Percentiles rank a stretch among this genome's conserved stretches.
phyloP scores from a whole-genome alignment of 129 eudicot genomes.

The Ambrosia artemisiifolia region DNA sequence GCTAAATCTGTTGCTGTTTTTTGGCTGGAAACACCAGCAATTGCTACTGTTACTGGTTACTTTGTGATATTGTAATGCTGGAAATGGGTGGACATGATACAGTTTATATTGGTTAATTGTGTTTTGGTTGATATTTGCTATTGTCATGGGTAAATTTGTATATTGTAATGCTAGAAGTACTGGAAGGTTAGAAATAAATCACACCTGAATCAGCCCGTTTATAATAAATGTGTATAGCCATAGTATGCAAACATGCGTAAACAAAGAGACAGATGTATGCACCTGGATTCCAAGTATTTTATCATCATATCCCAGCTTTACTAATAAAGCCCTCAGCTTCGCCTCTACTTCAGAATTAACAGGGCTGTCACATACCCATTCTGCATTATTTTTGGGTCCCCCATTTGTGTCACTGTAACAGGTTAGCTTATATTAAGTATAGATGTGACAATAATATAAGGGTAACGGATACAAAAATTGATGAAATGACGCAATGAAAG shows the following conservation, averaged over 20 bases:
- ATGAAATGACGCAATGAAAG: neutral
- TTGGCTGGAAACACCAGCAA: too few species aligned
- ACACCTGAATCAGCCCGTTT: neutral
- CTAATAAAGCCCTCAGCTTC: conserved; percentile 59
- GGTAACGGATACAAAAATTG: neutral
- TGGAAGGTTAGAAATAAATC: neutral
- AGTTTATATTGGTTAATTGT: too few species aligned
- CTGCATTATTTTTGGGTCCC: conserved; percentile 47
- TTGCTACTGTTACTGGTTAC: too few species aligned
- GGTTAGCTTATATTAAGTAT: conserved; percentile 3
- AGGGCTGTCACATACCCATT: conserved; percentile 71
- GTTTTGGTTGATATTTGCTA: too few species aligned
- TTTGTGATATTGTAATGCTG: too few species aligned
- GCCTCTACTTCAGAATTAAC: conserved; percentile 71
- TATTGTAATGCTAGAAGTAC: too few species aligned
- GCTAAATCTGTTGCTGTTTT: too few species aligned
- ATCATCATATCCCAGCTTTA: conserved; percentile 64
- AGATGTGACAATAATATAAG: neutral
- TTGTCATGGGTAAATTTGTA: too few species aligned
- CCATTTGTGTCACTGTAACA: conserved; percentile 58
- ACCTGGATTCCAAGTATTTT: conserved; percentile 97
- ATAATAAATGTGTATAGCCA: neutral
- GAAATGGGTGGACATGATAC: too few species aligned
- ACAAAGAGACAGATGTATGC: conserved; percentile 8
- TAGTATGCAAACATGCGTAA: neutral